A percentile compares a stretch with the other conserved stretches of the same genome.
These are phyloP conservation scores for Xerocomus spinulosus DNA, from an alignment of 768 basidiomycete genomes.

Conservation along the genomic window DNA sequence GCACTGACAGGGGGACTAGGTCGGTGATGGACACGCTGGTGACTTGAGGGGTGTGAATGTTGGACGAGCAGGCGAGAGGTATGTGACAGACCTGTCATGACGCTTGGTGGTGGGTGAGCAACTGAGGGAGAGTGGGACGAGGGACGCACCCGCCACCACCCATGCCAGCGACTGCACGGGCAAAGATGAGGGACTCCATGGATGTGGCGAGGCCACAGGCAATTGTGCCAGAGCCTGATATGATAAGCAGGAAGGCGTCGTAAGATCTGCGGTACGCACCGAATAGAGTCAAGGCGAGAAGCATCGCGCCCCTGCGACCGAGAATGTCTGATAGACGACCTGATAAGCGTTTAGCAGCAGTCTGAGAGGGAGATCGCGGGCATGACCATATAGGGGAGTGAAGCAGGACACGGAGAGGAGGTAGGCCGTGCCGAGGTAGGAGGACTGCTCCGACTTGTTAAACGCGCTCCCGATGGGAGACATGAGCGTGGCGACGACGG, in stretches of 20 bases:
- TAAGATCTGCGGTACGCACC: slow-evolving; percentile 41
- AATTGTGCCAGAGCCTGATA: slow-evolving; percentile 72
- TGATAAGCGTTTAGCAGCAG: slow-evolving; percentile 32
- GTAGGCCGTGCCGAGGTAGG: slow-evolving; percentile 87
- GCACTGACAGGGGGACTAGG: slow-evolving; percentile 76
- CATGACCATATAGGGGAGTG: slow-evolving; percentile 79
- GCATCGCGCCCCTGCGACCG: slow-evolving; percentile 82
- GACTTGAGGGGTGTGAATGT: slow-evolving; percentile 44
- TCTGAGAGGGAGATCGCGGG: slow-evolving; percentile 4
- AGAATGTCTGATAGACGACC: slow-evolving; percentile 82
- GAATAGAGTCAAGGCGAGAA: slow-evolving; percentile 79
- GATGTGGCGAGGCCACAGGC: slow-evolving; percentile 83
- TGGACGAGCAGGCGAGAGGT: slow-evolving; percentile 8
- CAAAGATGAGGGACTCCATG: slow-evolving; percentile 77
- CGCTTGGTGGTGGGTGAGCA: slow-evolving; percentile 40
- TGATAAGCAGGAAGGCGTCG: slow-evolving; percentile 15
- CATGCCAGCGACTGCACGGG: slow-evolving; percentile 85
- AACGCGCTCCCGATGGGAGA: slow-evolving; percentile 85
- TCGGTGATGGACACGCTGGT: slow-evolving; percentile 83
- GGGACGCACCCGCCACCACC: slow-evolving; percentile 80
- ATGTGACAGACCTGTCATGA: slow-evolving; percentile 68
- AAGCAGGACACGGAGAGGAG: slow-evolving; percentile 87
- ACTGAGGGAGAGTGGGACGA: neutral
- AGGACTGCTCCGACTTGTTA: slow-evolving; percentile 71
- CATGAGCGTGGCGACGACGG: slow-evolving; percentile 81